Percentiles rank a stretch among this genome's conserved stretches.
These are phyloP conservation scores for Fusarium xylarioides DNA, from an alignment of 2,329 filamentous ascomycete species.

Conservation along the genomic window DNA sequence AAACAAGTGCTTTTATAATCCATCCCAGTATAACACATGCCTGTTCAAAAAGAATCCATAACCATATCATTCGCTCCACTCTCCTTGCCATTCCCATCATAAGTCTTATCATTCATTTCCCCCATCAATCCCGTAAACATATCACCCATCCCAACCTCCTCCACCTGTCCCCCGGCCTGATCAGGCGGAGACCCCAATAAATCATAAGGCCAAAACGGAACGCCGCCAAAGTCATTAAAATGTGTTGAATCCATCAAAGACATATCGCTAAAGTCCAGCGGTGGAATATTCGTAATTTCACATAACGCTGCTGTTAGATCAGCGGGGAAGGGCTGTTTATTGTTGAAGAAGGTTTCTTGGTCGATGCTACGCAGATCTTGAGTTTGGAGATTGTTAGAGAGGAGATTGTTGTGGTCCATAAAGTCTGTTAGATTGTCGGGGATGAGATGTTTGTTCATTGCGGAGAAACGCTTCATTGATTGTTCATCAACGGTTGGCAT, in stretches of 20 bases:
- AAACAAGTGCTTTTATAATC: not conserved
- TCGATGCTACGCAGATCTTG: not conserved
- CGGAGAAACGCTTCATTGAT: not conserved
- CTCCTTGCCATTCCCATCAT: accelerated
- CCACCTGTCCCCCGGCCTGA: not conserved
- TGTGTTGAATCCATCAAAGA: constrained; percentile 1
- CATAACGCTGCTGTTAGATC: not conserved
- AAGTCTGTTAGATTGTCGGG: not conserved
- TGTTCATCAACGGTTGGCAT: not conserved
- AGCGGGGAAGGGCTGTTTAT: not conserved
- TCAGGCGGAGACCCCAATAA: not conserved
- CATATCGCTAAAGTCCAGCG: constrained; percentile 2
- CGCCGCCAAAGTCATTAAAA: not conserved
- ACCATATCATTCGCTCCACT: accelerated
- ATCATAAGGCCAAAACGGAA: constrained; percentile 9
- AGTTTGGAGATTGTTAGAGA: accelerated
- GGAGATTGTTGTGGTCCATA: accelerated
- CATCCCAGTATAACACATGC: not conserved
- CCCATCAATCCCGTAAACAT: not conserved
- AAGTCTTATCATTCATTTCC: not conserved
- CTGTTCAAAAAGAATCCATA: not conserved
- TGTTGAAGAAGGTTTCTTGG: constrained; percentile 9
- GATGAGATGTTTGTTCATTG: constrained; percentile 3
- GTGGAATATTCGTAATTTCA: constrained; percentile 20
- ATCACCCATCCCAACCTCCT: not conserved